Percentiles rank a stretch among this genome's conserved stretches.
phyloP scores from a whole-genome alignment of 176 grass and related monocot species.

The Typha latifolia region DNA sequence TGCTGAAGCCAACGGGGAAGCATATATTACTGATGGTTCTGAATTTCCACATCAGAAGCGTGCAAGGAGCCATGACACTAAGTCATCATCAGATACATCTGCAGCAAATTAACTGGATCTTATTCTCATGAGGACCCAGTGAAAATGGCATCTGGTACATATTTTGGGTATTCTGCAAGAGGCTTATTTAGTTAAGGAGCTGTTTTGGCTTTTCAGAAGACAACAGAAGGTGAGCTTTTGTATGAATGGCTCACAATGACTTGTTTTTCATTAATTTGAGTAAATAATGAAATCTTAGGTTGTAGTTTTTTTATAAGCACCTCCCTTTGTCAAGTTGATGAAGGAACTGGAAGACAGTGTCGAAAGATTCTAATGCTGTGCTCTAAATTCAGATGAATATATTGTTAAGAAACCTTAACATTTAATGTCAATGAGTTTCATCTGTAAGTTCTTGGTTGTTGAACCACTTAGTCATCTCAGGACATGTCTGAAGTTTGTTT shows the following conservation, averaged over 20 bases:
- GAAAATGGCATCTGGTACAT: neutral
- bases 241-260: neutral
- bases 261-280: neutral
- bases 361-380: neutral
- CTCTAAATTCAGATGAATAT: neutral
- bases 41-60: conserved; percentile 30
- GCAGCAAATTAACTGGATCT: neutral
- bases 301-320: neutral
- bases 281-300: neutral
- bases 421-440: neutral
- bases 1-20: neutral
- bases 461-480: no score
- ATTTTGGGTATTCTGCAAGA: neutral
- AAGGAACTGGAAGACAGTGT: neutral
- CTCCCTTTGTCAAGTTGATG: neutral
- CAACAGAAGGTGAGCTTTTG: neutral
- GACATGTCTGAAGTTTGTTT: no score
- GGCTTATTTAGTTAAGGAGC: neutral
- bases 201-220: neutral
- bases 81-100: neutral
- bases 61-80: neutral
- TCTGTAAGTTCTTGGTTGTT: no score
- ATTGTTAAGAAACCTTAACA: neutral
- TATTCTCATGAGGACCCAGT: neutral
- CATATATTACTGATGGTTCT: conserved; percentile 9